Percentiles rank a stretch among this genome's conserved stretches.
These are phyloP conservation scores for Beta lomatogona DNA, from an alignment of 179 eudicot species.

Conservation along the genomic window DNA sequence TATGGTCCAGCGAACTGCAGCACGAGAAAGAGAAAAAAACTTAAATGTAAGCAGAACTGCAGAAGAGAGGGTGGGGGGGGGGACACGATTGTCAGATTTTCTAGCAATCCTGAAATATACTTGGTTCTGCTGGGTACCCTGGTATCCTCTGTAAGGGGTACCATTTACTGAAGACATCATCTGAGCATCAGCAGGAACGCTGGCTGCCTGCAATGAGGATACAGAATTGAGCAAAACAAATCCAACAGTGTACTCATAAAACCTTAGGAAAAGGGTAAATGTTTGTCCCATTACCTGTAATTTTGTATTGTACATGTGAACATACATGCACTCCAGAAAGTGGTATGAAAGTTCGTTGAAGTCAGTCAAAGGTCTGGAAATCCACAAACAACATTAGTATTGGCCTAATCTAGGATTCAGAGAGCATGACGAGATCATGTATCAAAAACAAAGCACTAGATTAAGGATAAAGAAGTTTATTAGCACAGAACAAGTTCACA, in stretches of 20 bases:
- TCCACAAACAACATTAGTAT: background rate
- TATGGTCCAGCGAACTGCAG: slow-evolving; percentile 49
- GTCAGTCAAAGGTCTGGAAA: slow-evolving; percentile 76
- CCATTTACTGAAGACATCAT: slow-evolving; percentile 38
- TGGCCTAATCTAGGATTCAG: slow-evolving; percentile 1
- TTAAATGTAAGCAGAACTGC: too few relatives aligned
- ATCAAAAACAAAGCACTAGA: background rate
- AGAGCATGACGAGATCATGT: background rate
- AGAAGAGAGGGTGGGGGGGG: too few relatives aligned
- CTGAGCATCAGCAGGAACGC: slow-evolving; percentile 37
- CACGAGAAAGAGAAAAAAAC: too few relatives aligned
- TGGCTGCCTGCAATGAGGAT: slow-evolving; percentile 34
- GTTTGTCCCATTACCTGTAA: slow-evolving; percentile 48
- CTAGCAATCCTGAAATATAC: slow-evolving; percentile 30
- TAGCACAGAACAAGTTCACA: background rate
- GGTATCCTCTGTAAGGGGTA: slow-evolving; percentile 55
- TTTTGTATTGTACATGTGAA: slow-evolving; percentile 59
- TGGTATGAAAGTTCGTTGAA: slow-evolving; percentile 77
- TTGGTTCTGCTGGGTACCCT: slow-evolving; percentile 60
- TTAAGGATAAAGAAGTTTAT: background rate
- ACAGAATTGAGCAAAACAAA: slow-evolving; percentile 7
- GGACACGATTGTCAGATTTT: background rate
- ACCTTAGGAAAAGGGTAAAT: background rate
- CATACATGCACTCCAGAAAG: slow-evolving; percentile 75
- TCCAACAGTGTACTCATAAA: background rate